Evolutionary conservation across 805 yeast genomes (phyloP).

Genomic region (Groenewaldozyma tartarivorans): DNA sequence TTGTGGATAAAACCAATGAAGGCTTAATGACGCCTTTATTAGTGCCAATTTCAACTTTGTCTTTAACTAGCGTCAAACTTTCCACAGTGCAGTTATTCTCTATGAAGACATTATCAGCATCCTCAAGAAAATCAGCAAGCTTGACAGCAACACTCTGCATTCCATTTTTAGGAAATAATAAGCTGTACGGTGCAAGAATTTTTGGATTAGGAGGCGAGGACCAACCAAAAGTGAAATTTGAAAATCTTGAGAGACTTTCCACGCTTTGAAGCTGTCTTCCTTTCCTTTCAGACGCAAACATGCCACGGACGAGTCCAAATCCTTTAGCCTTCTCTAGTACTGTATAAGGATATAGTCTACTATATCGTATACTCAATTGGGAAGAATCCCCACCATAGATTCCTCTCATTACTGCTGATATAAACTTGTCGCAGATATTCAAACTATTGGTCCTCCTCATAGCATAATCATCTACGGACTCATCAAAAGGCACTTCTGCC

Average conservation of each 20-base stretch:
- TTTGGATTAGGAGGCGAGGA: conserved; percentile 3
- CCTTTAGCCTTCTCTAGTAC: conserved; percentile 39
- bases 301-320: conserved; percentile 44
- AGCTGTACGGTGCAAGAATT: conserved; percentile 7
- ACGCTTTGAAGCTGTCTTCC: conserved; percentile 19
- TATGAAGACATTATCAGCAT: conserved; percentile 16
- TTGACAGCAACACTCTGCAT: conserved; percentile 20
- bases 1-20: conserved; percentile 15
- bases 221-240: conserved; percentile 17
- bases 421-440: conserved; percentile 41
- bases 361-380: conserved; percentile 52
- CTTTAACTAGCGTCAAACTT: not conserved
- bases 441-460: conserved; percentile 60
- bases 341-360: conserved; percentile 11
- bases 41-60: conserved; percentile 7
- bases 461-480: conserved; percentile 59
- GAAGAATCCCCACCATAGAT: conserved; percentile 80
- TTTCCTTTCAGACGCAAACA: conserved; percentile 29
- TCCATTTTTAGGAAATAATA: conserved; percentile 18
- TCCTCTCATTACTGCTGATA: conserved; percentile 82
- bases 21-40: conserved; percentile 1
- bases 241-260: conserved; percentile 18
- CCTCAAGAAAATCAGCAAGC: conserved; percentile 16
- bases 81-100: conserved; percentile 11
- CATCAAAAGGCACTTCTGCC: conserved; percentile 38